Evolutionary conservation across 2,329 filamentous ascomycete species (phyloP).

Genomic region (Pseudopithomyces chartarum): DNA sequence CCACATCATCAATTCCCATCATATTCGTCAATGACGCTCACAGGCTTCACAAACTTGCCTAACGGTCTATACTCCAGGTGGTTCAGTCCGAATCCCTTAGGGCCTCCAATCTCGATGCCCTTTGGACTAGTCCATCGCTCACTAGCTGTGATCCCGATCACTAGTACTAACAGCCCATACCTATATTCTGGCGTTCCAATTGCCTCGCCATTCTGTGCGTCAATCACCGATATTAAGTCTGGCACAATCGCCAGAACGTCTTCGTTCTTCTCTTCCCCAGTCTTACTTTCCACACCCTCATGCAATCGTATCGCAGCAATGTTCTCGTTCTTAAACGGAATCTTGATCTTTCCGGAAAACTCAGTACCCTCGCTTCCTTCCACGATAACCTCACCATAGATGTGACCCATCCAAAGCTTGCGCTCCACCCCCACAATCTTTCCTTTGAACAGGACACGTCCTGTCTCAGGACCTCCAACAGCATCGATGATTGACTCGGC

Average conservation of each 20-base stretch:
- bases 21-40: constrained; percentile 60
- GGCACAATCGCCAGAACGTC: constrained; percentile 55
- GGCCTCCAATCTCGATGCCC: constrained; percentile 58
- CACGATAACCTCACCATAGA: constrained; percentile 50
- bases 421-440: constrained; percentile 53
- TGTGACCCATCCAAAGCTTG: constrained; percentile 48
- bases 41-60: constrained; percentile 58
- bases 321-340: constrained; percentile 77
- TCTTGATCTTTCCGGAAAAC: constrained; percentile 58
- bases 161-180: constrained; percentile 58
- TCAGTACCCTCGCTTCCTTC: constrained; percentile 32
- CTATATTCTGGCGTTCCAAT: constrained; percentile 61
- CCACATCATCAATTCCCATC: constrained; percentile 18
- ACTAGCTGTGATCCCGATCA: constrained; percentile 60
- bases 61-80: constrained; percentile 57
- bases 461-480: constrained; percentile 45
- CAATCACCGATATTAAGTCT: constrained; percentile 56
- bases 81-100: constrained; percentile 55
- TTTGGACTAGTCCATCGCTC: constrained; percentile 58
- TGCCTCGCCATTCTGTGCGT: constrained; percentile 54
- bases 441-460: constrained; percentile 50
- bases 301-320: constrained; percentile 59
- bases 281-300: constrained; percentile 25
- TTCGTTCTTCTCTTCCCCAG: constrained; percentile 42
- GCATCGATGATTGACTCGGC: constrained; percentile 49